A percentile compares a stretch with the other conserved stretches of the same genome.
Evolutionary conservation across 1,284 basidiomycete species (phyloP).

Genomic region (Fomitiporia mediterranea): DNA sequence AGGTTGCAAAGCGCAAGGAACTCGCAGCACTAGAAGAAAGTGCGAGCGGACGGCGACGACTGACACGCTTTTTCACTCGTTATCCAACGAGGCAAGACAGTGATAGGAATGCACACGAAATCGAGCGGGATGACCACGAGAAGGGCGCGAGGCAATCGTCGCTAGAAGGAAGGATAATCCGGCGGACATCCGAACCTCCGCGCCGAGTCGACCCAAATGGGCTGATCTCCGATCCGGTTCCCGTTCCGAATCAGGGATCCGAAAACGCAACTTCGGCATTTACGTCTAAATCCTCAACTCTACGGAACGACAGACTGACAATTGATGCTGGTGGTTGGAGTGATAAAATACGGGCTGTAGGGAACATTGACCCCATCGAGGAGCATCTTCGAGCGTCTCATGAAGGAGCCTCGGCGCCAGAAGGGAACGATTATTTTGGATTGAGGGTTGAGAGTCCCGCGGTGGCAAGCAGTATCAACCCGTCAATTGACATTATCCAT

Average conservation of each 20-base stretch:
- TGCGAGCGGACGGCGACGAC: neutral
- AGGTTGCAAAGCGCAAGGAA: conserved; percentile 23
- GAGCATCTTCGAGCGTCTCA: neutral
- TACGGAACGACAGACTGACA: neutral
- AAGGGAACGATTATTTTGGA: neutral
- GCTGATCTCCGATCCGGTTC: conserved; percentile 46
- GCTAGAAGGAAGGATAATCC: no score
- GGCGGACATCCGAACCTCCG: conserved; percentile 71
- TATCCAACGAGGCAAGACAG: neutral
- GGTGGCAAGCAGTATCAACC: neutral
- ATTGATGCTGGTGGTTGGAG: neutral
- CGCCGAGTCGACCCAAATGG: conserved; percentile 81
- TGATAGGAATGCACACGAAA: neutral
- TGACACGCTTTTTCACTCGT: conserved; percentile 7
- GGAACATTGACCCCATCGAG: no score
- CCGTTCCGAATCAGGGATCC: neutral
- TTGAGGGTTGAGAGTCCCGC: neutral
- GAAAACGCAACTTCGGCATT: neutral
- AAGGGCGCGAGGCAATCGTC: neutral
- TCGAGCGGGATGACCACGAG: neutral
- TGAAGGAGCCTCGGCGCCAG: neutral
- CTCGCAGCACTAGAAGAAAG: neutral
- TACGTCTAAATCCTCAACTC: neutral
- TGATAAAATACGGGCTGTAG: no score
- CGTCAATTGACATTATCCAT: neutral